Conservation (phyloP, 1,284 basidiomycete genomes). For the Trametes hirsuta region DNA sequence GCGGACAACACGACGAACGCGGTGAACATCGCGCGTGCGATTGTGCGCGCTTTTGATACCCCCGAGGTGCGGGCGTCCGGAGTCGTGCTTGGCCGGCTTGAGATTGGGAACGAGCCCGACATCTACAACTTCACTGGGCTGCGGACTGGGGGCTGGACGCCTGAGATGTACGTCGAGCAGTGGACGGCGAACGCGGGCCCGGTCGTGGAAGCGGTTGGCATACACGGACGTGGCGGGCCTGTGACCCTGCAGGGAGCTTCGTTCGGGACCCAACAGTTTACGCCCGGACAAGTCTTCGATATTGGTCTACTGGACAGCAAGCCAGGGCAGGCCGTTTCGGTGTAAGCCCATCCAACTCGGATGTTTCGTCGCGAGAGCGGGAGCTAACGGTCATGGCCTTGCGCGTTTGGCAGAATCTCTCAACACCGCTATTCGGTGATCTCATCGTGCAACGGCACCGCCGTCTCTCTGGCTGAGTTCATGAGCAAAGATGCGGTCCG, state of each 20-base stretch:
- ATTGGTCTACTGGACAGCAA: constrained; percentile 37
- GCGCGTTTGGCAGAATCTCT: constrained; percentile 48
- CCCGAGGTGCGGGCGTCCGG: constrained; percentile 43
- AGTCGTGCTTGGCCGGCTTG: constrained; percentile 37
- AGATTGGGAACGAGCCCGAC: constrained; percentile 59
- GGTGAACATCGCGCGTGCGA: constrained; percentile 56
- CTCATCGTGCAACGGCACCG: constrained; percentile 54
- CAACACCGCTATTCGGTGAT: constrained; percentile 64
- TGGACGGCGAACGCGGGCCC: constrained; percentile 37
- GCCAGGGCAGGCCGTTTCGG: constrained; percentile 37
- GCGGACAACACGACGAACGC: constrained; percentile 58
- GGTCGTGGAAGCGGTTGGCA: constrained; percentile 36
- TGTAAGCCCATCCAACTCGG: constrained; percentile 25
- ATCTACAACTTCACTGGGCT: constrained; percentile 56
- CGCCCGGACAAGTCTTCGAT: constrained; percentile 52
- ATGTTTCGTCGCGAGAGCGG: neutral
- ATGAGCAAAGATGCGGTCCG: constrained; percentile 65
- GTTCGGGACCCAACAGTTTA: constrained; percentile 60
- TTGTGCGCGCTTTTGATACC: constrained; percentile 54
- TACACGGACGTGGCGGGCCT: constrained; percentile 28
- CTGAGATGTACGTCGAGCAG: constrained; percentile 56
- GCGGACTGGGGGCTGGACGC: constrained; percentile 47
- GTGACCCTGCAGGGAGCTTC: constrained; percentile 57
- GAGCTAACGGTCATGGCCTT: neutral
- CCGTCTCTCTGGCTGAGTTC: constrained; percentile 54